phyloP scores from a whole-genome alignment of 2,329 filamentous ascomycete genomes.

The Trichoderma gracile region DNA sequence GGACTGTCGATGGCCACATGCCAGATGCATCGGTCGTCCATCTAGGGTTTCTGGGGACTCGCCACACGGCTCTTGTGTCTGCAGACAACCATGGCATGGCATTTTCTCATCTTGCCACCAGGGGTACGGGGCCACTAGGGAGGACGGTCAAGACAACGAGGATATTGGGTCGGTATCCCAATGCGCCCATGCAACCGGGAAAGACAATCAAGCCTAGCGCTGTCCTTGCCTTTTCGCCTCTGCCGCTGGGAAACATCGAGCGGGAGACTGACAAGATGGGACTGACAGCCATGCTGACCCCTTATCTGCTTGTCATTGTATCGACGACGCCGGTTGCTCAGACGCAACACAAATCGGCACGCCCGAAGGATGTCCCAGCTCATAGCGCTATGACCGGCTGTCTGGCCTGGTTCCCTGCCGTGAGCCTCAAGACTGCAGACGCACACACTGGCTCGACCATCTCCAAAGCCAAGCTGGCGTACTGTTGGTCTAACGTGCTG shows the following conservation, averaged over 20 bases:
- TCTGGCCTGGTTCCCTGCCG: conserved; percentile 94
- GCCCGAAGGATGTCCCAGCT: conserved; percentile 86
- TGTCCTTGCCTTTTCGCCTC: conserved; percentile 84
- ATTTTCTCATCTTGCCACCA: conserved; percentile 91
- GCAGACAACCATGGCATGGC: conserved; percentile 96
- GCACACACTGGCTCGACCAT: conserved; percentile 65
- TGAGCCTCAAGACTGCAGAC: conserved; percentile 80
- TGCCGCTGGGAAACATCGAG: conserved; percentile 93
- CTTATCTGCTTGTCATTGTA: conserved; percentile 92
- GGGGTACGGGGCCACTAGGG: conserved; percentile 83
- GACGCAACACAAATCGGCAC: conserved; percentile 89
- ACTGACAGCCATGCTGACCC: conserved; percentile 90
- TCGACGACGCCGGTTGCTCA: conserved; percentile 95
- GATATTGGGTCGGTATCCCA: conserved; percentile 87
- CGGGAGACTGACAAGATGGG: conserved; percentile 84
- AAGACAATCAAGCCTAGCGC: conserved; percentile 87
- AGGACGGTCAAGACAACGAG: conserved; percentile 85
- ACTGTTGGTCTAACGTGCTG: conserved; percentile 98
- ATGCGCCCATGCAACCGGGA: conserved; percentile 60
- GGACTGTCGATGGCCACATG: conserved; percentile 79
- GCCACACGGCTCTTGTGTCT: conserved; percentile 91
- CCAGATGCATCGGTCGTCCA: conserved; percentile 78
- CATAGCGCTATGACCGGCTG: conserved; percentile 93
- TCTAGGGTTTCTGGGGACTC: conserved; percentile 89
- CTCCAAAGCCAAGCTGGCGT: conserved; percentile 85